Conservation (phyloP, 192 early-diverging fungal genomes). For the Coemansia asiatica region DNA sequence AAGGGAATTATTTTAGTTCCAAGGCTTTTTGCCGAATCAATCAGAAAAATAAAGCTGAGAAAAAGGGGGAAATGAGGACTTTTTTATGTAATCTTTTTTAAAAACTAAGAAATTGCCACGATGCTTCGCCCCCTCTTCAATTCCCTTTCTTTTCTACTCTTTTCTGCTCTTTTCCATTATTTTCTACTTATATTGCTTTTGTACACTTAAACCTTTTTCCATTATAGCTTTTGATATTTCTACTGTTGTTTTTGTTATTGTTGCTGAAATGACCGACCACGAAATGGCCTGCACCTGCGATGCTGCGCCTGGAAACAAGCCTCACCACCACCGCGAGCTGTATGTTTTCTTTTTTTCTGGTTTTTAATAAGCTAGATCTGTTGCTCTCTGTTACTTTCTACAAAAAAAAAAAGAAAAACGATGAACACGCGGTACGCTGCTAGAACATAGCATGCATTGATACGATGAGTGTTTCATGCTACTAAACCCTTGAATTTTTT, state of each 20-base stretch:
- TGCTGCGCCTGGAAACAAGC: slow-evolving; percentile 38
- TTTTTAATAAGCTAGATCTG: background rate
- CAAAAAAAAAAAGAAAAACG: too few species aligned
- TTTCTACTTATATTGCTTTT: background rate
- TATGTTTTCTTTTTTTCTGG: slow-evolving; percentile 14
- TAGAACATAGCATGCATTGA: too few species aligned
- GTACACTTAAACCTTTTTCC: background rate
- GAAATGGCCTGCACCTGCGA: slow-evolving; percentile 54
- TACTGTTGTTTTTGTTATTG: background rate
- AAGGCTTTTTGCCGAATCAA: background rate
- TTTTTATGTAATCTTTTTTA: too few species aligned
- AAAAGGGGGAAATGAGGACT: background rate
- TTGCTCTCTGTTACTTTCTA: background rate
- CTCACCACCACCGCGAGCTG: slow-evolving; percentile 53
- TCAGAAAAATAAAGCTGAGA: background rate
- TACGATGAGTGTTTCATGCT: too few species aligned
- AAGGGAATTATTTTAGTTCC: too few species aligned
- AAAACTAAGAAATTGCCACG: background rate
- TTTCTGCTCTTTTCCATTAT: background rate
- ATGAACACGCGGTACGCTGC: too few species aligned
- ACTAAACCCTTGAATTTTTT: too few species aligned
- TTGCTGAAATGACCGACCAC: slow-evolving; percentile 34
- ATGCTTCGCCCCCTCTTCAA: background rate
- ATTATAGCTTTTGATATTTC: too few species aligned
- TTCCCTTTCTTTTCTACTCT: background rate